Percentiles rank a stretch among this genome's conserved stretches.
These are phyloP conservation scores for Annulohypoxylon maeteangense DNA, from an alignment of 495 filamentous ascomycete genomes.

Conservation along the genomic window DNA sequence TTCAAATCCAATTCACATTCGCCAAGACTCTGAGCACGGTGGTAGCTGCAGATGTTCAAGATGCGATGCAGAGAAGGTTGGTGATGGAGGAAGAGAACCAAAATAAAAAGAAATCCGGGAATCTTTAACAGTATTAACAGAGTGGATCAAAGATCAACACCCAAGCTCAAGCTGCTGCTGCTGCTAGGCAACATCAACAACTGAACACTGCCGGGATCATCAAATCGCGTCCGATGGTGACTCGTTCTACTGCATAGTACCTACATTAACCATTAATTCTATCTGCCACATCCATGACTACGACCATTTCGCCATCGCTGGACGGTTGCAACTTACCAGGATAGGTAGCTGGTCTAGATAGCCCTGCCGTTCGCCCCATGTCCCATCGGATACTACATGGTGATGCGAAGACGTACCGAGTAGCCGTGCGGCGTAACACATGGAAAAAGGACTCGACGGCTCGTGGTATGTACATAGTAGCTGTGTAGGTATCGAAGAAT, in stretches of 20 bases:
- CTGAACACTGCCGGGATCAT: conserved; percentile 19
- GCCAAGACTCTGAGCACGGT: conserved; percentile 35
- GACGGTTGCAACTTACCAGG: conserved; percentile 23
- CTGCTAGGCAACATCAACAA: background rate
- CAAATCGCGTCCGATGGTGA: conserved; percentile 6
- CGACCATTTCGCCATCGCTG: background rate
- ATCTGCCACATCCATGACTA: background rate
- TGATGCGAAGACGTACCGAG: conserved; percentile 6
- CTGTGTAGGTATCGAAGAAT: no score
- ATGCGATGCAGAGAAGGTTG: conserved; percentile 1
- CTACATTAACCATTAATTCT: background rate
- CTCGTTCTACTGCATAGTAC: background rate
- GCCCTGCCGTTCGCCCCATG: conserved; percentile 26
- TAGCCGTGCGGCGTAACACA: conserved; percentile 4
- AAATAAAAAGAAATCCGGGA: conserved; percentile 15
- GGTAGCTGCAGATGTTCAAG: background rate
- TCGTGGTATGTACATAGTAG: no score
- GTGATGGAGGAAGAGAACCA: conserved; percentile 8
- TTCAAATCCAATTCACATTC: conserved; percentile 12
- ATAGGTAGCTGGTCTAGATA: conserved; percentile 41
- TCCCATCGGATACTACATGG: conserved; percentile 12
- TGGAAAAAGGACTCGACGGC: background rate
- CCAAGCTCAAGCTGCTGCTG: background rate
- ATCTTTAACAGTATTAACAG: conserved; percentile 5
- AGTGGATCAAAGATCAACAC: background rate